These are phyloP conservation scores for Gossypium schwendimanii DNA, from an alignment of 441 rosid genomes.

Conservation along the genomic window DNA sequence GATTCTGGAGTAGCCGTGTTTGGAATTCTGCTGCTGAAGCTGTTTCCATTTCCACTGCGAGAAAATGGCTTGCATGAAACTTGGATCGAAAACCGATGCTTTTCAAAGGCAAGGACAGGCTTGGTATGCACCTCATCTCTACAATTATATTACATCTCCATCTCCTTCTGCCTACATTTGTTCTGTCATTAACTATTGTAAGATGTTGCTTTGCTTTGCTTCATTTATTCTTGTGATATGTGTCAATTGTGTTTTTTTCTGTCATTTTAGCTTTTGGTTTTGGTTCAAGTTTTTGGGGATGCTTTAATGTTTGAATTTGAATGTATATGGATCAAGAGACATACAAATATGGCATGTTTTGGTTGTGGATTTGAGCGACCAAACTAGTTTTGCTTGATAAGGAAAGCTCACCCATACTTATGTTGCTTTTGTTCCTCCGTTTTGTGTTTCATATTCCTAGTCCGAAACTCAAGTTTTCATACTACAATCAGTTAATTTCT, in stretches of 20 bases:
- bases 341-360: neutral
- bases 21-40: constrained; percentile 12
- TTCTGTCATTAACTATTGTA: neutral
- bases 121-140: constrained; percentile 47
- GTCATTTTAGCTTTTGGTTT: neutral
- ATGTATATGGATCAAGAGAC: neutral
- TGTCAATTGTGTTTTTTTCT: neutral
- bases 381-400: neutral
- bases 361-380: neutral
- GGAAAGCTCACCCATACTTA: constrained; percentile 5
- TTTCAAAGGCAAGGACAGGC: constrained; percentile 94
- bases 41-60: constrained; percentile 17
- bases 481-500: neutral
- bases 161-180: neutral
- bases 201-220: neutral
- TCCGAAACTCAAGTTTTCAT: constrained; percentile 4
- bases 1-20: neutral
- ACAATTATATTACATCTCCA: constrained; percentile 9
- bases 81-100: constrained; percentile 89
- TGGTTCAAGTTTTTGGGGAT: neutral
- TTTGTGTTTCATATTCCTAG: neutral
- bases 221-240: neutral
- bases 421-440: neutral
- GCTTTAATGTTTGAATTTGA: neutral
- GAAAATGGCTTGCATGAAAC: constrained; percentile 78